phyloP scores from a whole-genome alignment of 805 yeast species.

The Yamadazyma ubonensis region DNA sequence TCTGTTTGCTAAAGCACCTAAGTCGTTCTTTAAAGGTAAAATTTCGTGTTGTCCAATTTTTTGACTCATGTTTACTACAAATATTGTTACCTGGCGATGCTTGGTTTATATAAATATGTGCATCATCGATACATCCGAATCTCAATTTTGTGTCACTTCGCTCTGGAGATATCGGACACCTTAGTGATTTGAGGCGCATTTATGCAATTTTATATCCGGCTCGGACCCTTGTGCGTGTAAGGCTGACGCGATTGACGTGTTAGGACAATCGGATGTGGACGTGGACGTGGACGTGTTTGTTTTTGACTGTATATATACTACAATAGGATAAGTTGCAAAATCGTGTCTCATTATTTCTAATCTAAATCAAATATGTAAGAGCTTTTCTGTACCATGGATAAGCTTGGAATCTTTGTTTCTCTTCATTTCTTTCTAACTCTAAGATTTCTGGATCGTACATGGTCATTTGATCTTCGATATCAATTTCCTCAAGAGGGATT shows the following conservation, averaged over 20 bases:
- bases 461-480: constrained; percentile 29
- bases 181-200: constrained; percentile 1
- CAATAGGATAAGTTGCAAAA: too few relatives aligned
- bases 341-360: constrained; percentile 4
- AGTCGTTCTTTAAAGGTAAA: constrained; percentile 74
- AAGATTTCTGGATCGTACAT: constrained; percentile 37
- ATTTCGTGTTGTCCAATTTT: constrained; percentile 27
- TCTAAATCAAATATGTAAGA: constrained; percentile 14
- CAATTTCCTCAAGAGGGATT: constrained; percentile 29
- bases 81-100: too few relatives aligned
- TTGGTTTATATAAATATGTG: not conserved
- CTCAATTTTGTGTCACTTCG: constrained; percentile 8
- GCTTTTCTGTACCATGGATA: constrained; percentile 21
- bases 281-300: too few relatives aligned
- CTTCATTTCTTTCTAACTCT: constrained; percentile 29
- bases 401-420: constrained; percentile 18
- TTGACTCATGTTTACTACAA: not conserved
- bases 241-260: constrained; percentile 1
- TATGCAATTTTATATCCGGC: not conserved
- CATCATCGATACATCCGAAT: constrained; percentile 10
- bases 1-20: constrained; percentile 81
- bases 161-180: constrained; percentile 9
- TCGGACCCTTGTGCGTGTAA: constrained; percentile 1
- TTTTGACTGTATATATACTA: too few relatives aligned
- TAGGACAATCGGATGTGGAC: too few relatives aligned